Evolutionary conservation across 371 early-diverging fungal genomes (phyloP), one percentile per base, ranked within the genome.

Genomic region (Mortierella sp.): DNA sequence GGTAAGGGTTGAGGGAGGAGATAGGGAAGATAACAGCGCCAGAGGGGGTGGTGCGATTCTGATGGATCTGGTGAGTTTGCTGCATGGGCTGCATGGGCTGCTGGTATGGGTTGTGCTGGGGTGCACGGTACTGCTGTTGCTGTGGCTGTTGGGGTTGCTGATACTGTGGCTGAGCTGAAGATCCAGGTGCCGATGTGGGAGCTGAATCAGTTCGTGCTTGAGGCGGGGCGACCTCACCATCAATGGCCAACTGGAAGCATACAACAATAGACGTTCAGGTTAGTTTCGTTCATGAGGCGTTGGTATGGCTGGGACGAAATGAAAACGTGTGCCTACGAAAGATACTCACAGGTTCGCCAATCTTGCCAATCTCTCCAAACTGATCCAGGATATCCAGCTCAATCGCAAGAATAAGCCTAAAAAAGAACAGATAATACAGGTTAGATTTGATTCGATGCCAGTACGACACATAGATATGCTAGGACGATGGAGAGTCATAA

Each of bases 1-100:
- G 94, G 83, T 95, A 96, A 34, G 95, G 96, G 67, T 89, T 94
- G 48, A 95, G 83, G 14, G 87, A 88, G 65, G 79, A 89, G 86
- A 94, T 93, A 50, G 91, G 86, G 41, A 85, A 88, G 5, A 90
- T 41, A 1, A 80, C 84, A 8, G 79, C 74, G 41, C 88, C 88
- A 50, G 87, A 82, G 34, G 83, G 55, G 64, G 71, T 44, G 34
- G 34, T 29, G 24, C 43, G 64, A 14, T 75, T 53, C 44, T 65
- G 75, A 14, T 85, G 66, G 13, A 70, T 39, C 87, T 91, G 80
- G 90, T 85, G 73, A 75, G 86, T 73, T 80, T 87, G 88, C 92
- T 92, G 74, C 88, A 84, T 67, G 66, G 87, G 47, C 75, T 73
- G 31, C 66, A 77, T 4, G 79, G 80, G 45, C 81, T 88, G 66